phyloP scores from a whole-genome alignment of 345 rosid genomes.

The Eucalyptus cloeziana region DNA sequence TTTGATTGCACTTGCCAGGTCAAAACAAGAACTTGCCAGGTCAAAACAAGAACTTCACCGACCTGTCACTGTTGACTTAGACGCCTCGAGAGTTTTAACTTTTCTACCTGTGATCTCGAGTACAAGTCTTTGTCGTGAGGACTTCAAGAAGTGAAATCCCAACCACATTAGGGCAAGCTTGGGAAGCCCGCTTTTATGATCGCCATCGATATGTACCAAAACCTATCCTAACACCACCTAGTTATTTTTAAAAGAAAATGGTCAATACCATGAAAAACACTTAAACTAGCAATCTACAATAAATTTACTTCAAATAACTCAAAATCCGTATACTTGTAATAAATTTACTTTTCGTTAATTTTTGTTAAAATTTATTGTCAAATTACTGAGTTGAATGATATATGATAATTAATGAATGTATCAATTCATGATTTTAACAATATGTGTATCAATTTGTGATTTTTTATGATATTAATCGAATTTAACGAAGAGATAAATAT shows the following conservation, averaged over 20 bases:
- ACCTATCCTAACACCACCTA: background rate
- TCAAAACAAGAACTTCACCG: background rate
- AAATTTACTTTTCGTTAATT: fast-evolving
- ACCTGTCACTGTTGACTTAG: background rate
- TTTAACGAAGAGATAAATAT: no score
- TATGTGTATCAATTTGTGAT: fast-evolving
- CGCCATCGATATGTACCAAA: background rate
- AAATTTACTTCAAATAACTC: fast-evolving
- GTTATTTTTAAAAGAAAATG: fast-evolving
- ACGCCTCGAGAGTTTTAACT: background rate
- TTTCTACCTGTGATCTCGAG: background rate
- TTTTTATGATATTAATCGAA: no score
- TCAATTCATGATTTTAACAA: fast-evolving
- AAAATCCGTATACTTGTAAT: fast-evolving
- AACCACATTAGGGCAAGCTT: background rate
- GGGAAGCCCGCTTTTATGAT: background rate
- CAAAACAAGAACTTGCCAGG: background rate
- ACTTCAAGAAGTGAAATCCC: background rate
- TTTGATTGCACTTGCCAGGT: background rate
- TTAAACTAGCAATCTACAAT: fast-evolving
- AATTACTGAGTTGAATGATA: fast-evolving
- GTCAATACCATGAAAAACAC: fast-evolving
- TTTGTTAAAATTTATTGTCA: fast-evolving
- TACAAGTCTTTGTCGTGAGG: background rate
- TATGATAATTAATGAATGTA: fast-evolving